Conservation (phyloP, 176 grass and related monocot genomes). For the Carex cristatella region DNA sequence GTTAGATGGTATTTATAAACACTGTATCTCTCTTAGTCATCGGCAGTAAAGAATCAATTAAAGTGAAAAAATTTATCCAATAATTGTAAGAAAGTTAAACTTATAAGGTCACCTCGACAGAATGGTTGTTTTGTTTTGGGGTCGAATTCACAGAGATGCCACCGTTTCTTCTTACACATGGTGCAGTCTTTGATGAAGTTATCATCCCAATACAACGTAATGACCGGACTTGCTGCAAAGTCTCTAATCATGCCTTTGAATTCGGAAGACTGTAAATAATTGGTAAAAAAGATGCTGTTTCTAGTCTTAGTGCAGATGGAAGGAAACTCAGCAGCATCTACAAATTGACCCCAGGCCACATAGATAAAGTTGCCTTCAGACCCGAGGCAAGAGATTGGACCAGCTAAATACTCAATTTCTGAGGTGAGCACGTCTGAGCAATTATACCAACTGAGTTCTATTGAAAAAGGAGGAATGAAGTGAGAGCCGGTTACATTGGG, state of each 20-base stretch:
- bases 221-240: background rate
- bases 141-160: background rate
- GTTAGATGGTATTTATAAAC: too few species aligned
- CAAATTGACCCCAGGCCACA: background rate
- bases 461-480: background rate
- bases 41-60: too few species aligned
- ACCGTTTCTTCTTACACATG: background rate
- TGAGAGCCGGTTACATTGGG: background rate
- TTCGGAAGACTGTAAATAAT: background rate
- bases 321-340: background rate
- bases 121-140: background rate
- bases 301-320: background rate
- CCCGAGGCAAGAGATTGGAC: background rate
- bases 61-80: too few species aligned
- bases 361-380: constrained; percentile 1
- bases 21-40: too few species aligned
- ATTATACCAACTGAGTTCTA: background rate
- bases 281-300: background rate
- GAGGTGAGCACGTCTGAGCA: background rate
- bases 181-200: background rate
- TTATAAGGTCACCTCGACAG: too few species aligned
- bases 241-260: background rate
- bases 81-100: too few species aligned
- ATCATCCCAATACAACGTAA: background rate
- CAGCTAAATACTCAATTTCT: background rate